phyloP scores from a whole-genome alignment of 2,329 filamentous ascomycete genomes.

The Eutypa lata region DNA sequence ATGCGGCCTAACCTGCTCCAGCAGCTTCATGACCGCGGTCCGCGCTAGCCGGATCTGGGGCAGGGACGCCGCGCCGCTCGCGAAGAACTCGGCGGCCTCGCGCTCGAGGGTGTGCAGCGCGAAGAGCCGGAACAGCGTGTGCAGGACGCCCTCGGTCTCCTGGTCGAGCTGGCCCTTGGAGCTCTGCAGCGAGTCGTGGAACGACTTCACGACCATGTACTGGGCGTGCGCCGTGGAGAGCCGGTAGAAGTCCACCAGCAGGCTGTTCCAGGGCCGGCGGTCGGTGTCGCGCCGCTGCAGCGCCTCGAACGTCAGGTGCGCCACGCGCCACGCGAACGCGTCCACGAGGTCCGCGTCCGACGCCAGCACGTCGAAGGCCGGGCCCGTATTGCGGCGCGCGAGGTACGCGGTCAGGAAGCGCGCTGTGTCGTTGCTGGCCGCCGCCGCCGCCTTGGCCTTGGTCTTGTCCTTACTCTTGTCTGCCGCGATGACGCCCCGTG shows the following conservation, averaged over 20 bases:
- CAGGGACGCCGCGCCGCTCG: conserved; percentile 64
- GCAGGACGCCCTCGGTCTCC: conserved; percentile 56
- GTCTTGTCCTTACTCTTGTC: background rate
- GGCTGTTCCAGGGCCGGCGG: conserved; percentile 74
- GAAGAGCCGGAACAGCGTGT: conserved; percentile 82
- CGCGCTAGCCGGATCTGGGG: conserved; percentile 69
- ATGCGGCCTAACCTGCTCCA: conserved; percentile 71
- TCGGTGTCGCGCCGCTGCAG: conserved; percentile 71
- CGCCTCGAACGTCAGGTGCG: conserved; percentile 72
- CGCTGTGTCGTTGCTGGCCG: conserved; percentile 60
- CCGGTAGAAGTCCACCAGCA: conserved; percentile 76
- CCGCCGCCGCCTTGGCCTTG: conserved; percentile 44
- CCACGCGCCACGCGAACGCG: conserved; percentile 72
- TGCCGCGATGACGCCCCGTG: conserved; percentile 62
- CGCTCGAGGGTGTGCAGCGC: conserved; percentile 60
- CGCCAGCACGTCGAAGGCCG: conserved; percentile 71
- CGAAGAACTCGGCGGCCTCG: conserved; percentile 71
- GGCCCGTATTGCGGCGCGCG: conserved; percentile 63
- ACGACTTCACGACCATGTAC: conserved; percentile 76
- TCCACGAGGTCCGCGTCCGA: conserved; percentile 67
- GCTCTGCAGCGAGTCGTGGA: conserved; percentile 43
- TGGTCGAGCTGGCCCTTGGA: conserved; percentile 33
- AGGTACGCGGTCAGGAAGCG: conserved; percentile 64
- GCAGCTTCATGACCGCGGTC: conserved; percentile 64
- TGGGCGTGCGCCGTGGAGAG: conserved; percentile 73